Evolutionary conservation across 2,329 filamentous ascomycete species (phyloP).

Genomic region (Didymella segeticola): DNA sequence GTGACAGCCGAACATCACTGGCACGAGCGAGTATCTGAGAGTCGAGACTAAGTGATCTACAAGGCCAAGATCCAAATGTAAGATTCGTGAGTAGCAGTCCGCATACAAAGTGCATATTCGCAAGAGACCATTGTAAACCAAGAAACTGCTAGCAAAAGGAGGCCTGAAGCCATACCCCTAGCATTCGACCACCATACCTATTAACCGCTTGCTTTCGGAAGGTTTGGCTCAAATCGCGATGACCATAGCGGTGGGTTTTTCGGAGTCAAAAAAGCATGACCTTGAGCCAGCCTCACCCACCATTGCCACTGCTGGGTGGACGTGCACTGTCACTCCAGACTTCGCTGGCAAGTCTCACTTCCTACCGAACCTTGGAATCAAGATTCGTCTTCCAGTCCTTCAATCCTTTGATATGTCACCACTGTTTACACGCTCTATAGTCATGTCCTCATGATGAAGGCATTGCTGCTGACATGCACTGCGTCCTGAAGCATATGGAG

Average conservation of each 20-base stretch:
- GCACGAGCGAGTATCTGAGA: neutral
- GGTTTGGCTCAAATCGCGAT: neutral
- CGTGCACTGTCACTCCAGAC: conserved; percentile 8
- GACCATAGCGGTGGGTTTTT: conserved; percentile 8
- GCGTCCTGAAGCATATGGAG: neutral
- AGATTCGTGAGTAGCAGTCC: neutral
- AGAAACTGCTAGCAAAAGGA: neutral
- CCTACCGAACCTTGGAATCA: neutral
- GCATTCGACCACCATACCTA: neutral
- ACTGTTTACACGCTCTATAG: neutral
- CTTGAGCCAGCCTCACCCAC: neutral
- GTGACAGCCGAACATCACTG: conserved; percentile 3
- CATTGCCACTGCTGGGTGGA: neutral
- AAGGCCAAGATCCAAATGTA: conserved; percentile 5
- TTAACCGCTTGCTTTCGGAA: neutral
- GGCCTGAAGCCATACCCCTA: neutral
- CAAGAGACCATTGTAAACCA: neutral
- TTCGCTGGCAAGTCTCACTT: conserved; percentile 26
- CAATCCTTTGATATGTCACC: neutral
- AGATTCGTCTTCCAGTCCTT: neutral
- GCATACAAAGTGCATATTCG: neutral
- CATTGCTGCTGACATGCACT: neutral
- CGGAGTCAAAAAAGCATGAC: neutral
- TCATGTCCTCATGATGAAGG: neutral
- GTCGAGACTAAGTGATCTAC: conserved; percentile 12